phyloP scores from a whole-genome alignment of 345 rosid genomes.

The Camelina laxa region DNA sequence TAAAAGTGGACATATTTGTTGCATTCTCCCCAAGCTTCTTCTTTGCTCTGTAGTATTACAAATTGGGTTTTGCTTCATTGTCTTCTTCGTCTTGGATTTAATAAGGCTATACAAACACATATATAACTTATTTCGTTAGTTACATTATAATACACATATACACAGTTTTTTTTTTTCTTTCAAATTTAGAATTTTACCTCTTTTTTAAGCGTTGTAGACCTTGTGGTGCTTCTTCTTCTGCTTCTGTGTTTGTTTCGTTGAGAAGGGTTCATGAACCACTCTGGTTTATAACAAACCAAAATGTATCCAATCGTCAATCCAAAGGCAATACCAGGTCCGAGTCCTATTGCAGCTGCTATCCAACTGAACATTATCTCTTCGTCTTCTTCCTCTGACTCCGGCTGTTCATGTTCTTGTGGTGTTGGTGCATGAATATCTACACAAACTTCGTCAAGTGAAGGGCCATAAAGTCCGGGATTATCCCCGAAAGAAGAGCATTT shows the following conservation, averaged over 20 bases:
- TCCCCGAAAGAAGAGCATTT: not conserved
- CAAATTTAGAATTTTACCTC: not conserved
- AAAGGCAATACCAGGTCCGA: slow-evolving; percentile 3
- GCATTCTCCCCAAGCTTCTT: not conserved
- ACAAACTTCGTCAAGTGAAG: slow-evolving; percentile 17
- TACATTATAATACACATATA: not conserved
- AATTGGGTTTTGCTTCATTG: not conserved
- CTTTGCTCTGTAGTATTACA: not conserved
- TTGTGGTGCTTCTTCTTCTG: not conserved
- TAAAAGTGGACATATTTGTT: not conserved
- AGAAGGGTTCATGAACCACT: not conserved
- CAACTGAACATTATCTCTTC: not conserved
- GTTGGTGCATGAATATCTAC: not conserved
- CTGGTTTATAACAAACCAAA: not conserved
- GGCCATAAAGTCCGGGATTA: not conserved
- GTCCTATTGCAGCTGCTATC: slow-evolving; percentile 10
- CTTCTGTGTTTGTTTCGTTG: not conserved
- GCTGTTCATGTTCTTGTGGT: not conserved
- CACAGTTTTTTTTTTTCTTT: no score
- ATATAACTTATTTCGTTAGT: not conserved
- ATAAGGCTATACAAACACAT: not conserved
- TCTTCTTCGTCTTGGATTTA: not conserved
- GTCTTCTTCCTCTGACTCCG: not conserved
- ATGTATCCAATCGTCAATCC: slow-evolving; percentile 3
- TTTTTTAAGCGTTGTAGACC: not conserved